A percentile compares a stretch with the other conserved stretches of the same genome.
These are phyloP conservation scores for Thoreauomyces humboldtii DNA, from an alignment of 192 early-diverging fungal species.

Conservation along the genomic window DNA sequence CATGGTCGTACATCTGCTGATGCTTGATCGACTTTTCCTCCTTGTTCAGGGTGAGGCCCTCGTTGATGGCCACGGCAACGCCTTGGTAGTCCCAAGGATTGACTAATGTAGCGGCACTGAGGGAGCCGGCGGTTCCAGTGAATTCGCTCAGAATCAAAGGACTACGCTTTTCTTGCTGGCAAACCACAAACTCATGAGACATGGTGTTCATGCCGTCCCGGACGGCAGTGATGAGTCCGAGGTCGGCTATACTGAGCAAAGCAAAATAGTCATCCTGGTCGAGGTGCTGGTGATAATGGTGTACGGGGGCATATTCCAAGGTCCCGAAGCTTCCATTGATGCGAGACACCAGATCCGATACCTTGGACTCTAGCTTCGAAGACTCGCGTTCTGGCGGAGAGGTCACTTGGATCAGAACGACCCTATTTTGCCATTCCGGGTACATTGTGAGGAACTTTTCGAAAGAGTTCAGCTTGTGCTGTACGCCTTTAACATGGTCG, in stretches of 20 bases:
- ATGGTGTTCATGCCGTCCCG: conserved; percentile 99
- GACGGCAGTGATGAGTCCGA: conserved; percentile 85
- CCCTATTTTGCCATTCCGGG: conserved; percentile 89
- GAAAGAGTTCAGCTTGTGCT: conserved; percentile 93
- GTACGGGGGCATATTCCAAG: conserved; percentile 93
- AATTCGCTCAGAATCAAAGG: conserved; percentile 95
- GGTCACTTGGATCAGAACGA: conserved; percentile 94
- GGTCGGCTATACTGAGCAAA: conserved; percentile 87
- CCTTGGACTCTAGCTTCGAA: conserved; percentile 66
- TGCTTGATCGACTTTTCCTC: conserved; percentile 76
- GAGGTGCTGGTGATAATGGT: conserved; percentile 87
- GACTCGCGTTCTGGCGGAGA: conserved; percentile 70
- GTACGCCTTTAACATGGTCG: conserved; percentile 90
- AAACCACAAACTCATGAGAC: conserved; percentile 89
- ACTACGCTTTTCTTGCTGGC: conserved; percentile 81
- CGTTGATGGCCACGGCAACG: conserved; percentile 85
- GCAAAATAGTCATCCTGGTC: conserved; percentile 96
- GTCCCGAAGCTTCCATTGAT: conserved; percentile 94
- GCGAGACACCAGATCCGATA: conserved; percentile 87
- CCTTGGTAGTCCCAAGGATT: conserved; percentile 95
- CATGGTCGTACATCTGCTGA: conserved; percentile 80
- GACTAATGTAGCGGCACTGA: conserved; percentile 83
- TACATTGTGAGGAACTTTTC: conserved; percentile 86
- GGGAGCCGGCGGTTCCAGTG: conserved; percentile 89
- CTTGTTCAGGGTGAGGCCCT: conserved; percentile 76